These are phyloP conservation scores for Fonsecaea multimorphosa DNA, from an alignment of 2,329 filamentous ascomycete species.

Conservation along the genomic window DNA sequence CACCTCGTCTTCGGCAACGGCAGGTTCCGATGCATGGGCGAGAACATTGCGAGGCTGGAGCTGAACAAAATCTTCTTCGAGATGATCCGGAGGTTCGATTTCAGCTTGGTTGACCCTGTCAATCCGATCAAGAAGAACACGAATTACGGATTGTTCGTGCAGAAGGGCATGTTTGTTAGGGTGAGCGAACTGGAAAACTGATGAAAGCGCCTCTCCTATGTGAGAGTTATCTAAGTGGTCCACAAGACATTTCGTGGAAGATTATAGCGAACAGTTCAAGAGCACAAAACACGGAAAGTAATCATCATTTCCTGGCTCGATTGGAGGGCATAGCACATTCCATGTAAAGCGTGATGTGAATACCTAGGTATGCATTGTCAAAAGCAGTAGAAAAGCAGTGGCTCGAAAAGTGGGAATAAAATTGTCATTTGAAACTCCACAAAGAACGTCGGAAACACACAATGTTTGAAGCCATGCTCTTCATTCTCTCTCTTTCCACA, in stretches of 20 bases:
- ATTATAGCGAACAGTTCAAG: background rate
- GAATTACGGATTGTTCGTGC: constrained; percentile 32
- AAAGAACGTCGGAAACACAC: background rate
- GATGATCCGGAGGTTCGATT: constrained; percentile 38
- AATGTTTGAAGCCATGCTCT: background rate
- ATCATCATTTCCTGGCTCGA: too few relatives aligned
- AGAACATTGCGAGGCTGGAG: constrained; percentile 17
- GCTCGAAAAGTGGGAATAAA: background rate
- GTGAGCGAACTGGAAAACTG: constrained; percentile 24
- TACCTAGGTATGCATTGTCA: too few relatives aligned
- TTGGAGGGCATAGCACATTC: too few relatives aligned
- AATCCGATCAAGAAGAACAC: constrained; percentile 17
- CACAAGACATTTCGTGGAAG: background rate
- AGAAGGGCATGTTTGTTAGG: constrained; percentile 30
- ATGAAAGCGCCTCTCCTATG: background rate
- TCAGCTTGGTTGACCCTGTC: constrained; percentile 22
- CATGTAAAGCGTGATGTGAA: too few relatives aligned
- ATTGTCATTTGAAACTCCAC: background rate
- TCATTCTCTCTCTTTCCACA: background rate
- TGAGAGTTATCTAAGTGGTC: background rate
- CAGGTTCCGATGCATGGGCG: constrained; percentile 11
- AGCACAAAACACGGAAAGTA: too few relatives aligned
- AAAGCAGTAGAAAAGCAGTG: too few relatives aligned
- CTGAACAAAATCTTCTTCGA: constrained; percentile 37
- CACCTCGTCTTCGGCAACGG: constrained; percentile 23